Base-by-base conservation (phyloP, 2,329 filamentous ascomycete genomes). In the Neocatenulostroma microsporum region DNA sequence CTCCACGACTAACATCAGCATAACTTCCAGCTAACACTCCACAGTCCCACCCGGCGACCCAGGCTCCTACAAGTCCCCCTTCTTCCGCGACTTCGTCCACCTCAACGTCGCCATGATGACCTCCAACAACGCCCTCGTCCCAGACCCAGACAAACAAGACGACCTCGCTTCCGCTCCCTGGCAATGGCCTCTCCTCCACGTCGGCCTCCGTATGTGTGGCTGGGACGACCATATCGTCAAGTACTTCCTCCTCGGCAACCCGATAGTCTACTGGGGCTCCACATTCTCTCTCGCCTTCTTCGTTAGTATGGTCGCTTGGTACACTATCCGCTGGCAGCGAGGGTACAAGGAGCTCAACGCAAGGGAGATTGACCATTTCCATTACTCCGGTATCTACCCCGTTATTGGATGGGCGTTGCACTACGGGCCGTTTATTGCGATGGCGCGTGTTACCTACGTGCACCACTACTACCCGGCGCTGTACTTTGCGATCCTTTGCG, bases 41-140 rank as follows among this genome's bases (percentile, higher is more conserved):
- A n/a, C 54, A 91, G 84, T 96, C 18, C 89, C 91, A 25, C 78
- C 84, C 45, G 82, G 84, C 51, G 84, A 95, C 62, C 84, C 91
- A 37, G 85, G 83, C 53, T 81, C 84, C 39, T 98, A 95, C 71
- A 94, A 84, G 68, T 96, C 89, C 23, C 91, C 93, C 2, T 98
- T 98, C 73, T 72, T 94, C 57, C 88, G 94, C 59, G 91, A 98
- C 63, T 98, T 98, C 56, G 81, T 98, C 46, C 91, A 98, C 62
- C 70, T 96, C 44, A 98, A 98, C 60, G 91, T 98, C 44, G 91
- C 91, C 45, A 98, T 98, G 91, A 95, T 96, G 89, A 98, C 91
- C 3, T 96, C 91, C 25, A 98, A 98, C 74, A 98, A 98, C 58
- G 91, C 91, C 17, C 78, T 98, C 30, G 86, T 98, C 14, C 91